phyloP scores from a whole-genome alignment of 306 rosid genomes.

The Quercus gilva region DNA sequence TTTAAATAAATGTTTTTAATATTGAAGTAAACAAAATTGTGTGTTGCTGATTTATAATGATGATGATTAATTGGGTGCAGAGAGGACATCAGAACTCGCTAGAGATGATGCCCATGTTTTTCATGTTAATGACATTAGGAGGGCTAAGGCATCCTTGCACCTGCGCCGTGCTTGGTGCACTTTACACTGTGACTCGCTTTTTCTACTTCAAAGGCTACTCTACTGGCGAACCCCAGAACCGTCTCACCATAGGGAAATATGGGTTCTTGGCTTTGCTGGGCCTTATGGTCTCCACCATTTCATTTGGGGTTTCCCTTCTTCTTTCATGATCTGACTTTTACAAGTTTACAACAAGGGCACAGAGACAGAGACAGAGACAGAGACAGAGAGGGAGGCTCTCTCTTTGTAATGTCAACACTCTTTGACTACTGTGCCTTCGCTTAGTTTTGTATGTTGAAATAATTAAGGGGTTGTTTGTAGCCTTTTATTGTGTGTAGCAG shows the following conservation, averaged over 20 bases:
- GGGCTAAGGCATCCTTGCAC: conserved; percentile 63
- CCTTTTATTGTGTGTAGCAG: neutral
- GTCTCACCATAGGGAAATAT: conserved; percentile 52
- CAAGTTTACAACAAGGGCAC: too few relatives aligned
- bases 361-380: too few relatives aligned
- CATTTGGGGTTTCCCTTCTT: conserved; percentile 52
- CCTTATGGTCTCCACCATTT: conserved; percentile 53
- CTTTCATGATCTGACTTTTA: neutral
- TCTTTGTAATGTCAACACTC: too few relatives aligned
- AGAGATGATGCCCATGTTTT: conserved; percentile 60
- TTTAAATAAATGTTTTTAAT: too few relatives aligned
- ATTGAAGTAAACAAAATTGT: too few relatives aligned
- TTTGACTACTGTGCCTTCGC: neutral
- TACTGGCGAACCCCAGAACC: conserved; percentile 71
- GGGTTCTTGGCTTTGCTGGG: conserved; percentile 49
- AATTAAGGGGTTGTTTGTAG: neutral
- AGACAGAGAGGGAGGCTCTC: too few relatives aligned
- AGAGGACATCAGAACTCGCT: conserved; percentile 88
- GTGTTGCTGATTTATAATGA: too few relatives aligned
- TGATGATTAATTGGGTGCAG: conserved; percentile 22
- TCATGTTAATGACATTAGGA: conserved; percentile 58
- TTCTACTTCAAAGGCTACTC: conserved; percentile 83
- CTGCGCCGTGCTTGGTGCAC: conserved; percentile 39
- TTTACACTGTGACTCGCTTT: conserved; percentile 50
- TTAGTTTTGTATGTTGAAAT: neutral